Evolutionary conservation across 2,329 filamentous ascomycete species (phyloP).

Genomic region (Paraconiothyrium brasiliense): DNA sequence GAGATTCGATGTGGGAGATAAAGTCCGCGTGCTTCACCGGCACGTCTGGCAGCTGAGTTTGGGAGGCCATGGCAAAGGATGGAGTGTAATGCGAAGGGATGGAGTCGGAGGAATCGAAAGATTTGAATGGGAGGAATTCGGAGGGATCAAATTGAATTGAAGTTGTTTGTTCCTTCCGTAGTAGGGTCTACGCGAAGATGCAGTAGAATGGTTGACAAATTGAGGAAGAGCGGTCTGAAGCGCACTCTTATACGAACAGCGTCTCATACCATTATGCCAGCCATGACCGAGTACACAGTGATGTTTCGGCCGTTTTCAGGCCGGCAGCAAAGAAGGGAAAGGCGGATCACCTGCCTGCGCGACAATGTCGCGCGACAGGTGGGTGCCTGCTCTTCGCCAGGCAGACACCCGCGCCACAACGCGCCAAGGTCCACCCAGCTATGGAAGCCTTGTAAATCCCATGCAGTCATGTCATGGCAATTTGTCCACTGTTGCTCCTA

Average conservation of each 20-base stretch:
- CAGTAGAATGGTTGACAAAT: neutral
- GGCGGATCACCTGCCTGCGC: conserved; percentile 5
- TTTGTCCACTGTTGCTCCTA: too few relatives aligned
- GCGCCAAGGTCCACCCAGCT: neutral
- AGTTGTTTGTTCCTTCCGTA: neutral
- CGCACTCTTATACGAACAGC: neutral
- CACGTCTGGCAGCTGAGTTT: conserved; percentile 43
- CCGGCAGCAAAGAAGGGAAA: neutral
- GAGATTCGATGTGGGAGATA: conserved; percentile 63
- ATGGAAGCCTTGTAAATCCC: neutral
- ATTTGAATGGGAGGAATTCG: too few relatives aligned
- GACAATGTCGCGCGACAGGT: conserved; percentile 4
- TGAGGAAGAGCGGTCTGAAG: neutral
- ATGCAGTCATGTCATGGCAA: neutral
- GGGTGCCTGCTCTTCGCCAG: neutral
- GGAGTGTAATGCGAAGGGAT: neutral
- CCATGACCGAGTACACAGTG: too few relatives aligned
- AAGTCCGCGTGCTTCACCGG: conserved; percentile 54
- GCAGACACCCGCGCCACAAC: conserved; percentile 1
- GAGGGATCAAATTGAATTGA: neutral
- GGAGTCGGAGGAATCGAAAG: neutral
- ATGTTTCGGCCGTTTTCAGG: too few relatives aligned
- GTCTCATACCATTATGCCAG: neutral
- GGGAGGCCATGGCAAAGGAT: conserved; percentile 20
- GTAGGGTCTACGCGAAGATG: neutral